Base-by-base conservation (phyloP, 345 rosid genomes). In the Arabis alpina region DNA sequence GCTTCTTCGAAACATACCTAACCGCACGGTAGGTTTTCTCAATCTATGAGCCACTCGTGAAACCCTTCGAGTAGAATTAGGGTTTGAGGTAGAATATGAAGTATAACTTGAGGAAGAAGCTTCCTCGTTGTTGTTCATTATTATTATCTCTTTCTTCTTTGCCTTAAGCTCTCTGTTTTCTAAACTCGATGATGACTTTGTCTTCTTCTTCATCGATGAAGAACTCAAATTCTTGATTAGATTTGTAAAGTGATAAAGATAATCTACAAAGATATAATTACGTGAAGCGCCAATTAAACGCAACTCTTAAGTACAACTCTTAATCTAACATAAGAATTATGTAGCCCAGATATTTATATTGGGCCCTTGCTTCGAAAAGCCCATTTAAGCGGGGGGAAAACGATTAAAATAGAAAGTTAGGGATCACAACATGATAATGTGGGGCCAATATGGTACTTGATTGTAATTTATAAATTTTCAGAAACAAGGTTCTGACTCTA, bases 11-110 rank as follows among this genome's bases (percentile, higher is more conserved):
- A 57, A 71, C 36, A 64, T 59, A 73, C 76, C 80, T 57, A 61
- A 23, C 40, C 41, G 79, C 28, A 79, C 51, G 71, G 54, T 80
- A 14, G 80, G 72, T 47, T 28, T 66, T 9, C 84, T 77, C 41
- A 81, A 74, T 63, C 54, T 81, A 58, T 24, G 48, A 8, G 71
- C 54, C n/a, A 75, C 50, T 45, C 80, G 54, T 7, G 45, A 14
- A 30, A 54, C 71, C 54, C 69, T 80, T 48, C 51, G 76, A 40
- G 42, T 15, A 14, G 71, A 14, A 25, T 68, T 49, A 34, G 74
- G 27, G 12, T 76, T 53, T 40, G 81, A 61, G 13, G 81, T 51
- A 19, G 75, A 77, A 44, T 74, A 75, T 0, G 83, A 71, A 24
- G 82, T 68, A 6, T 34, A 6, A 1, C 70, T 59, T 1, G 83